These are phyloP conservation scores for Camelina laxa DNA, from an alignment of 345 rosid genomes.

Conservation along the genomic window DNA sequence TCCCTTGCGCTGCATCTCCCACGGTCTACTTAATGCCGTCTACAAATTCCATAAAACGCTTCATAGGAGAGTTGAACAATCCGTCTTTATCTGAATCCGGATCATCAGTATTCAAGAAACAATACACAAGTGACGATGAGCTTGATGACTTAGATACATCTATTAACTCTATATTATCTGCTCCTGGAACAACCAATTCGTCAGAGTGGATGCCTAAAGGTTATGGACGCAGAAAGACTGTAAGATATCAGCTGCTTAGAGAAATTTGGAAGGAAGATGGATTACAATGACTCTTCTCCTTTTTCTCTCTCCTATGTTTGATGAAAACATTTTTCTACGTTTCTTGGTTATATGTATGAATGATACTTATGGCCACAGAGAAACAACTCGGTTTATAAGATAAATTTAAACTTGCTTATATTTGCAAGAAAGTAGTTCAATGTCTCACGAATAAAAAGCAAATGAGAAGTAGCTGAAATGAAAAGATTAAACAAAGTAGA, in stretches of 20 bases:
- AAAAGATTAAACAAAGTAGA: background rate
- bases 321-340: background rate
- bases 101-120: slow-evolving; percentile 64
- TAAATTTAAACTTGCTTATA: background rate
- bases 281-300: slow-evolving; percentile 25
- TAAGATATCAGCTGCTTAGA: slow-evolving; percentile 73
- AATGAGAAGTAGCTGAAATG: background rate
- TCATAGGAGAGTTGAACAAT: slow-evolving; percentile 63
- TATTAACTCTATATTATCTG: slow-evolving; percentile 55
- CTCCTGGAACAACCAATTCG: slow-evolving; percentile 46
- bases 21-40: slow-evolving; percentile 67
- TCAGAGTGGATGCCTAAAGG: slow-evolving; percentile 58
- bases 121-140: slow-evolving; percentile 88
- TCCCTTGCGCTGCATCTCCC: slow-evolving; percentile 67
- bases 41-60: slow-evolving; percentile 51
- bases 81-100: slow-evolving; percentile 54
- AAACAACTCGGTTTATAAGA: background rate
- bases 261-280: slow-evolving; percentile 73
- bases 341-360: slow-evolving; percentile 14
- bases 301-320: background rate
- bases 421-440: background rate
- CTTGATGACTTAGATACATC: slow-evolving; percentile 84
- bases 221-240: slow-evolving; percentile 56
- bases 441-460: background rate
- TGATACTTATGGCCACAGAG: slow-evolving; percentile 11